phyloP scores from a whole-genome alignment of 768 basidiomycete genomes.

The Holtermanniella nyarrowii region DNA sequence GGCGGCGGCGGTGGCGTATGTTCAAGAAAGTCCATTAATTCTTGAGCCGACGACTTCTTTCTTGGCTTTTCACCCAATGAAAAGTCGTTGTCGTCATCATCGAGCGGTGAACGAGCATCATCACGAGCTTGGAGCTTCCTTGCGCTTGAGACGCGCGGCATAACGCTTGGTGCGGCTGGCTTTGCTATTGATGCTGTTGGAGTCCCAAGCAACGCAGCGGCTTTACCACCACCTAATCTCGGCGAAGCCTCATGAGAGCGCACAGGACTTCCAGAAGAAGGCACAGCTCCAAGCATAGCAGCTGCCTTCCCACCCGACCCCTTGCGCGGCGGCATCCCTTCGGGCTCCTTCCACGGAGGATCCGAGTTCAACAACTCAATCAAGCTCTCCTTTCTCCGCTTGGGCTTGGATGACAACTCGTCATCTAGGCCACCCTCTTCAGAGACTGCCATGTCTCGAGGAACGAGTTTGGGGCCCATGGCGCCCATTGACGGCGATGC shows the following conservation, averaged over 20 bases:
- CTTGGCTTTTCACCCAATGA: background rate
- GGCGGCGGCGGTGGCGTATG: conserved; percentile 20
- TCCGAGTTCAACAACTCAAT: conserved; percentile 23
- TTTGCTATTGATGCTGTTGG: background rate
- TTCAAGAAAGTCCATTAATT: conserved; percentile 33
- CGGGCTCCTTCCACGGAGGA: conserved; percentile 8
- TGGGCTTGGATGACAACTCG: background rate
- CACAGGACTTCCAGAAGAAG: background rate
- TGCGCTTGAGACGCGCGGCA: background rate
- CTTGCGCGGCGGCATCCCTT: conserved; percentile 26
- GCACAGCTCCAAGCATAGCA: too few species aligned
- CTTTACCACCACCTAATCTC: background rate
- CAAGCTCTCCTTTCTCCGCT: conserved; percentile 6
- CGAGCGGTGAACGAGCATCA: background rate
- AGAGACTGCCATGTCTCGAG: too few species aligned
- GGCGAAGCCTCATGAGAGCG: background rate
- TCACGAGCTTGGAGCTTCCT: background rate
- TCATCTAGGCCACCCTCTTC: too few species aligned
- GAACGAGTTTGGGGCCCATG: too few species aligned
- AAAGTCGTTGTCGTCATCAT: background rate
- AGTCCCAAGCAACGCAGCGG: background rate
- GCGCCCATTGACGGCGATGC: too few species aligned
- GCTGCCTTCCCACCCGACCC: too few species aligned
- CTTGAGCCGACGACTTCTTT: conserved; percentile 18
- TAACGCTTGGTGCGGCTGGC: too few species aligned